Conservation (phyloP, 305 asterid species). For the Euphrasia arctica region DNA sequence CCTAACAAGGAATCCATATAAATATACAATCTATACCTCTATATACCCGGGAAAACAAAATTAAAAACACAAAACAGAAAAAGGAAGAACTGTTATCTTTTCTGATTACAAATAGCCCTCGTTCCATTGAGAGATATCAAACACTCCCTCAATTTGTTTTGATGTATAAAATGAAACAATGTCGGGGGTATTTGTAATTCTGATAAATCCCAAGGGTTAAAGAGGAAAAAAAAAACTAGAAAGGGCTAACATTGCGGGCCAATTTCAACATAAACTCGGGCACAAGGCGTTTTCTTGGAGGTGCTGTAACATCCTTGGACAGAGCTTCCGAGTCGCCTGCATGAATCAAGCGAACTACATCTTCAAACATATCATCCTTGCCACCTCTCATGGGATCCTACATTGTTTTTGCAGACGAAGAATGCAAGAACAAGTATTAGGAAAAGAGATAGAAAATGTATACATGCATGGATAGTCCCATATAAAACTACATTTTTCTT, state of each 20-base stretch:
- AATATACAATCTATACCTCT: neutral
- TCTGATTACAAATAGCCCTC: neutral
- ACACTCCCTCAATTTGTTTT: neutral
- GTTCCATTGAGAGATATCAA: neutral
- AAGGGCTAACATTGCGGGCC: conserved; percentile 80
- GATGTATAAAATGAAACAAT: neutral
- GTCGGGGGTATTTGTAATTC: neutral
- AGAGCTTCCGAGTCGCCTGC: conserved; percentile 74
- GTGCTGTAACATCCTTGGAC: conserved; percentile 54
- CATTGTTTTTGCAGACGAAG: conserved; percentile 16
- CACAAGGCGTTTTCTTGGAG: conserved; percentile 73
- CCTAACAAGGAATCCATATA: neutral
- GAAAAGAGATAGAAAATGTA: neutral
- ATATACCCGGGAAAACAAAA: neutral
- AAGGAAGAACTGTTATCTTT: neutral
- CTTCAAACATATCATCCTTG: conserved; percentile 71
- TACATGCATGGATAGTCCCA: too few relatives aligned
- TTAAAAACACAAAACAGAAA: neutral
- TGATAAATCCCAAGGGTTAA: neutral
- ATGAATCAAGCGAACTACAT: conserved; percentile 64
- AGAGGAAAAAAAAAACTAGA: conserved; percentile 29
- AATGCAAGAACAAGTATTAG: neutral
- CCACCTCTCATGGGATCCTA: conserved; percentile 99
- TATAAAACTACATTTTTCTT: too few relatives aligned
- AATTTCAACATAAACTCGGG: conserved; percentile 86